Conservation (phyloP, 768 basidiomycete genomes). For the Kwoniella sp. region DNA sequence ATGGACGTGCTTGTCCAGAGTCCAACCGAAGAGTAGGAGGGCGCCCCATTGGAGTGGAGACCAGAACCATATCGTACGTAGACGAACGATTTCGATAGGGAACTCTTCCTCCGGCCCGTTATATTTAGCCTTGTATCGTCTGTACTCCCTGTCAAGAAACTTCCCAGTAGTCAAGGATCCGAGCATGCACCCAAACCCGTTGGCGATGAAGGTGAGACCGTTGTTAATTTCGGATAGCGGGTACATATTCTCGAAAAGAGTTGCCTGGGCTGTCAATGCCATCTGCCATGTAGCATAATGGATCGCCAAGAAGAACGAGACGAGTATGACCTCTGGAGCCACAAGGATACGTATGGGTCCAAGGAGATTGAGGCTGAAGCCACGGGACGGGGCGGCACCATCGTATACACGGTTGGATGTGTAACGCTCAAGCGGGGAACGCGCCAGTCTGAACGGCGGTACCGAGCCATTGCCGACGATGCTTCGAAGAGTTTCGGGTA, state of each 20-base stretch:
- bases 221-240: slow-evolving; percentile 67
- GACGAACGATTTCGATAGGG: slow-evolving; percentile 9
- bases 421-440: slow-evolving; percentile 27
- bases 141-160: slow-evolving; percentile 13
- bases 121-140: not conserved
- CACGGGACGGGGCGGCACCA: not conserved
- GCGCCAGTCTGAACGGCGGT: slow-evolving; percentile 36
- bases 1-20: slow-evolving; percentile 11
- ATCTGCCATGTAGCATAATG: slow-evolving; percentile 49
- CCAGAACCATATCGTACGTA: slow-evolving; percentile 8
- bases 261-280: slow-evolving; percentile 53
- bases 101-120: slow-evolving; percentile 1
- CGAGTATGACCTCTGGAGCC: slow-evolving; percentile 47
- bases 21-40: slow-evolving; percentile 9
- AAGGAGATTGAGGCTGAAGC: slow-evolving; percentile 6
- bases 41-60: not conserved
- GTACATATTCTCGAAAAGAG: slow-evolving; percentile 65
- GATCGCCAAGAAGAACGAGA: slow-evolving; percentile 47
- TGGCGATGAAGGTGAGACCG: slow-evolving; percentile 59
- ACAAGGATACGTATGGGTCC: slow-evolving; percentile 29
- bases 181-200: slow-evolving; percentile 14
- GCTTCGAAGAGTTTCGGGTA: slow-evolving; percentile 60
- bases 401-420: slow-evolving; percentile 30
- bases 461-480: slow-evolving; percentile 52
- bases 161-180: slow-evolving; percentile 14